These are phyloP conservation scores for Fusarium kyushuense DNA, from an alignment of 2,329 filamentous ascomycete genomes.

Conservation along the genomic window DNA sequence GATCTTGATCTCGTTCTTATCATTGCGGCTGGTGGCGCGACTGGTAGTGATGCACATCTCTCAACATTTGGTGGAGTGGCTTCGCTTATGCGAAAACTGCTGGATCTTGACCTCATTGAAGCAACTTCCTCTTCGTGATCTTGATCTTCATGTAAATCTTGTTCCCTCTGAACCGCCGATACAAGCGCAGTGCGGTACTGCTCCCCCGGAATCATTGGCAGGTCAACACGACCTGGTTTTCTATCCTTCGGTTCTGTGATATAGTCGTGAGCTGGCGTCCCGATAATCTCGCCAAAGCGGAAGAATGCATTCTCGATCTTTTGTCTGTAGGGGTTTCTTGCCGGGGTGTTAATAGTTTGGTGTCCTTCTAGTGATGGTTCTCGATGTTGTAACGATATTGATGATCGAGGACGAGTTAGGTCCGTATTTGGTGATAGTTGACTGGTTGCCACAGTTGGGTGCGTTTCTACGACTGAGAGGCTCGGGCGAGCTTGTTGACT, in stretches of 20 bases:
- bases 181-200: neutral
- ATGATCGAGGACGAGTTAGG: neutral
- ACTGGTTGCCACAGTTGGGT: neutral
- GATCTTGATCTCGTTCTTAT: constrained; percentile 2
- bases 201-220: constrained; percentile 25
- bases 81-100: constrained; percentile 12
- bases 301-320: constrained; percentile 60
- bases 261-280: constrained; percentile 60
- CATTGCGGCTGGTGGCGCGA: neutral
- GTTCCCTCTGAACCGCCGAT: neutral
- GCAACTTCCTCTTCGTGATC: constrained; percentile 5
- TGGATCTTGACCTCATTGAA: neutral
- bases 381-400: neutral
- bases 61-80: neutral
- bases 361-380: neutral
- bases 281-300: constrained; percentile 59
- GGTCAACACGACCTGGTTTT: constrained; percentile 2
- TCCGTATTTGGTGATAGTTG: neutral
- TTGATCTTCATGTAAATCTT: constrained; percentile 9
- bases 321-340: constrained; percentile 48
- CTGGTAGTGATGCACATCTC: constrained; percentile 11
- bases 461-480: neutral
- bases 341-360: constrained; percentile 34
- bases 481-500: neutral
- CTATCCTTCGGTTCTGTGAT: constrained; percentile 14